These are phyloP conservation scores for Cryphonectria nitschkei DNA, from an alignment of 2,329 filamentous ascomycete species.

Conservation along the genomic window DNA sequence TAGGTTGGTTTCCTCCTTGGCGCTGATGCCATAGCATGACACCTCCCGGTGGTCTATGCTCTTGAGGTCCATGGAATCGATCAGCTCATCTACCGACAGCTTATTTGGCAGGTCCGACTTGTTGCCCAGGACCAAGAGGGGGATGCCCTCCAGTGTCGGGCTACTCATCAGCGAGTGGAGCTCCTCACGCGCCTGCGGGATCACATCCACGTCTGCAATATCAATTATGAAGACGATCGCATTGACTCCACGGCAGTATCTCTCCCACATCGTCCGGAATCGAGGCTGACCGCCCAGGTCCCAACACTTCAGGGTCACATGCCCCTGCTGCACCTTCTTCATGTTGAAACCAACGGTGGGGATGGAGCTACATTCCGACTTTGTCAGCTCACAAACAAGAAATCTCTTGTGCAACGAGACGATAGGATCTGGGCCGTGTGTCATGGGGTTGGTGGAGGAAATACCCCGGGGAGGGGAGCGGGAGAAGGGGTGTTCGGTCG, in stretches of 20 bases:
- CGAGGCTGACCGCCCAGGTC: conserved; percentile 95
- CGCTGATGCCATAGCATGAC: conserved; percentile 97
- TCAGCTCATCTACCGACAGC: conserved; percentile 90
- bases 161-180: conserved; percentile 88
- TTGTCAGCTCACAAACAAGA: conserved; percentile 38
- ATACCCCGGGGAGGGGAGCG: not conserved
- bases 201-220: conserved; percentile 80
- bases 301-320: conserved; percentile 99
- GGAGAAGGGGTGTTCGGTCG: conserved; percentile 24
- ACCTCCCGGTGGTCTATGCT: conserved; percentile 90
- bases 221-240: conserved; percentile 99
- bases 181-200: conserved; percentile 88
- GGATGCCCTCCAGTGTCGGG: conserved; percentile 83
- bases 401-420: conserved; percentile 34
- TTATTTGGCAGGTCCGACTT: conserved; percentile 95
- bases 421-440: conserved; percentile 20
- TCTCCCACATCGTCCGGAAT: conserved; percentile 99
- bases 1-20: conserved; percentile 97
- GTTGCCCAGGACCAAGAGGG: conserved; percentile 91
- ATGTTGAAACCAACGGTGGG: conserved; percentile 99
- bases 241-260: conserved; percentile 96
- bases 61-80: conserved; percentile 89
- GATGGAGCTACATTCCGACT: conserved; percentile 72
- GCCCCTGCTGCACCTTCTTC: conserved; percentile 96
- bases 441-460: conserved; percentile 29